A percentile compares a stretch with the other conserved stretches of the same genome.
Conservation (phyloP, 2,329 filamentous ascomycete species). For the Diplocarpon mali region DNA sequence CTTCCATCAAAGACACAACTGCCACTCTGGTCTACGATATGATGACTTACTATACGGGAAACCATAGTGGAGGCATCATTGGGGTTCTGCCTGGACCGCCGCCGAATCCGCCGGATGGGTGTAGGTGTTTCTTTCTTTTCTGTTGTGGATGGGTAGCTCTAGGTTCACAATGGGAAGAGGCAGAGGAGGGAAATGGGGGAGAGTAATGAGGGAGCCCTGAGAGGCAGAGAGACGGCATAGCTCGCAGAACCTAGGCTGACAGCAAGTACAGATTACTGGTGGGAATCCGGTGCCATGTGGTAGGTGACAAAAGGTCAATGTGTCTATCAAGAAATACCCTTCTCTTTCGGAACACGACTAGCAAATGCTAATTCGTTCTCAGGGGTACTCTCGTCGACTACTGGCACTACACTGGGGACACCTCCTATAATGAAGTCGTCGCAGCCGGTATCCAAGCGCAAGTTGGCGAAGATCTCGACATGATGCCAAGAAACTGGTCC, state of each 20-base stretch:
- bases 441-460: conserved; percentile 47
- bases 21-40: conserved; percentile 27
- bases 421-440: conserved; percentile 43
- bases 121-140: conserved; percentile 17
- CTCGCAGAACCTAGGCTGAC: conserved; percentile 1
- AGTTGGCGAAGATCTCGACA: conserved; percentile 43
- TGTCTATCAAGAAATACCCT: too few relatives aligned
- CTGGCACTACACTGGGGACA: conserved; percentile 50
- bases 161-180: neutral
- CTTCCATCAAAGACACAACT: conserved; percentile 25
- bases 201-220: too few relatives aligned
- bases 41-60: conserved; percentile 33
- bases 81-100: conserved; percentile 39
- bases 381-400: conserved; percentile 46
- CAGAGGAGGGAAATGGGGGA: neutral
- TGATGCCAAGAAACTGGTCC: conserved; percentile 40
- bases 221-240: neutral
- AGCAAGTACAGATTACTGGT: conserved; percentile 38
- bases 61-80: conserved; percentile 32
- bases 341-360: too few relatives aligned
- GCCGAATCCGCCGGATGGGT: conserved; percentile 23
- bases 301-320: too few relatives aligned
- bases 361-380: too few relatives aligned
- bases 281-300: conserved; percentile 52
- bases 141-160: neutral